These are phyloP conservation scores for Somion occarium DNA, from an alignment of 1,284 basidiomycete genomes.

Conservation along the genomic window DNA sequence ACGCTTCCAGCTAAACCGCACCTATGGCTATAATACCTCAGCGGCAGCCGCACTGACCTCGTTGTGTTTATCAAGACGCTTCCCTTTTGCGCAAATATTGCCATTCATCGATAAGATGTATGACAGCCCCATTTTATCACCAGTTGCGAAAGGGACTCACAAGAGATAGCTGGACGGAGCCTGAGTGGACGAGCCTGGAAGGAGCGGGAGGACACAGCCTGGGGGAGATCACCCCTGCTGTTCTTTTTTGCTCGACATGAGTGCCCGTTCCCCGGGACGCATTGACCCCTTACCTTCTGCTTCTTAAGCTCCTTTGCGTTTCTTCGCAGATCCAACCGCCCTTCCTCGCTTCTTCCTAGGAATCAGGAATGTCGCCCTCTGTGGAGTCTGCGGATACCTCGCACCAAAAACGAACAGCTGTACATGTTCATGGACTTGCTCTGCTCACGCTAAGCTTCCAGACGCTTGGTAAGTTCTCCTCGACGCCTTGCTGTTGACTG, in stretches of 20 bases:
- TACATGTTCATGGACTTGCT: constrained; percentile 23
- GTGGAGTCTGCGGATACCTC: neutral
- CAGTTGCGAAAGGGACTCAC: neutral
- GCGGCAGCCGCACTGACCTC: neutral
- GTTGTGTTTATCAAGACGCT: neutral
- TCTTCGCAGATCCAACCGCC: neutral
- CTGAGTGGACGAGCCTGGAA: neutral
- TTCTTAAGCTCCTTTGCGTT: neutral
- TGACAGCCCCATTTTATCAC: neutral
- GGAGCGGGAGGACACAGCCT: neutral
- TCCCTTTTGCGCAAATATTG: constrained; percentile 5
- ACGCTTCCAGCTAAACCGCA: too few species aligned
- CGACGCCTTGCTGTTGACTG: too few species aligned
- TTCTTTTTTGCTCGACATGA: neutral
- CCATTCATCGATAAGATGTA: constrained; percentile 1
- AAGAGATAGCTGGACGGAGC: neutral
- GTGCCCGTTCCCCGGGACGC: neutral
- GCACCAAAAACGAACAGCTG: constrained; percentile 1
- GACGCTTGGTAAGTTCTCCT: constrained; percentile 27
- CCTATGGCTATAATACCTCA: constrained; percentile 9
- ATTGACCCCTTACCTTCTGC: neutral
- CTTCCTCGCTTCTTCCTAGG: neutral
- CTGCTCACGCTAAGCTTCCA: constrained; percentile 30
- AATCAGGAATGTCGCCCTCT: neutral
- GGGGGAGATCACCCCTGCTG: neutral